A percentile compares a stretch with the other conserved stretches of the same genome.
Conservation (phyloP, 805 yeast genomes). For the Saturnispora silvae region DNA sequence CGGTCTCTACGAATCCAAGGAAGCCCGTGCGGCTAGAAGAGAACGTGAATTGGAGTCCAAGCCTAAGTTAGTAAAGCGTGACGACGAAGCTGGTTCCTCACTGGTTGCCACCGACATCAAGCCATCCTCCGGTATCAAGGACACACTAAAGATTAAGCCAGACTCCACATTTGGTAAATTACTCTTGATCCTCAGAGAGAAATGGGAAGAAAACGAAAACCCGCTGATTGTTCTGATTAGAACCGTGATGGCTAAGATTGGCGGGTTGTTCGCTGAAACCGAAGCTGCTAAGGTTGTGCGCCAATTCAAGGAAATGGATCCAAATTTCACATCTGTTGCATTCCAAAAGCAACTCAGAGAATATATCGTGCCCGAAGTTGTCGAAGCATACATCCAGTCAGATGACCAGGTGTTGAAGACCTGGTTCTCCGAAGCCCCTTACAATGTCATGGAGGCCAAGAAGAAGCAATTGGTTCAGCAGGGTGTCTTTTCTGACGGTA, state of each 20-base stretch:
- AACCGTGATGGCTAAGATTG: slow-evolving; percentile 67
- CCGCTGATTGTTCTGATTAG: slow-evolving; percentile 76
- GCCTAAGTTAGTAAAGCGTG: slow-evolving; percentile 59
- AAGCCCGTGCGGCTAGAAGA: slow-evolving; percentile 66
- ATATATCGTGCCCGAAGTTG: slow-evolving; percentile 85
- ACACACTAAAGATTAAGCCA: slow-evolving; percentile 51
- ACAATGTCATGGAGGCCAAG: slow-evolving; percentile 85
- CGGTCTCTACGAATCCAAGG: slow-evolving; percentile 87
- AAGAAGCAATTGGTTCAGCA: slow-evolving; percentile 88
- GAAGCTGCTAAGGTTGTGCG: slow-evolving; percentile 90
- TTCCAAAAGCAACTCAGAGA: slow-evolving; percentile 80
- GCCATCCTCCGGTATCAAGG: slow-evolving; percentile 42
- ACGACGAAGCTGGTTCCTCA: slow-evolving; percentile 75
- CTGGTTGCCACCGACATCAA: slow-evolving; percentile 75
- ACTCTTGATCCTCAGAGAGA: slow-evolving; percentile 48
- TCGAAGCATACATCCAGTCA: slow-evolving; percentile 91
- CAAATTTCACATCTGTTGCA: slow-evolving; percentile 67
- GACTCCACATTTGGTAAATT: slow-evolving; percentile 61
- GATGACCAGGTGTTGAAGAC: slow-evolving; percentile 71
- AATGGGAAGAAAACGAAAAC: slow-evolving; percentile 91
- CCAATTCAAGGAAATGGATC: slow-evolving; percentile 82
- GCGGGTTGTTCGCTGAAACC: slow-evolving; percentile 90
- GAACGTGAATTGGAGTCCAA: slow-evolving; percentile 45
- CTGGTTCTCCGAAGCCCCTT: slow-evolving; percentile 97
- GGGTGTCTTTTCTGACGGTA: slow-evolving; percentile 83